These are phyloP conservation scores for Magnusiomyces ingens DNA, from an alignment of 1,139 yeast species.

Conservation along the genomic window DNA sequence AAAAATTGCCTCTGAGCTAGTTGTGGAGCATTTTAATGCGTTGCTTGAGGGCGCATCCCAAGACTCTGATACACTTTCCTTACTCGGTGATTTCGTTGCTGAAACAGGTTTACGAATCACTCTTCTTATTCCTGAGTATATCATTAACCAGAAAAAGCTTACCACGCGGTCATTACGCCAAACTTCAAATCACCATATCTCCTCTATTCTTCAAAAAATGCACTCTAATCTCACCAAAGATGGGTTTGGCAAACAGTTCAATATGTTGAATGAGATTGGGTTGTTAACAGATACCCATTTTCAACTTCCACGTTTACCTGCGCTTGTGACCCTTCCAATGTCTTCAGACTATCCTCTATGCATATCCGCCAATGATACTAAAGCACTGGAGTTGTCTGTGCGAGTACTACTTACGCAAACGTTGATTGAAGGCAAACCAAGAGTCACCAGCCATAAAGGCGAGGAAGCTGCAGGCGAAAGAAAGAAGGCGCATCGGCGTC, in stretches of 20 bases:
- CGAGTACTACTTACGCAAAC: neutral
- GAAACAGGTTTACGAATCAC: neutral
- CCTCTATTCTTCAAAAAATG: neutral
- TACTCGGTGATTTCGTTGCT: neutral
- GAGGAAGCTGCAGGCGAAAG: neutral
- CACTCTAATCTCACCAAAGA: neutral
- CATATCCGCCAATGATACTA: neutral
- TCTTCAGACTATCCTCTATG: neutral
- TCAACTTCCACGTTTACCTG: neutral
- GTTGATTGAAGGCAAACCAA: neutral
- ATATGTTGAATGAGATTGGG: neutral
- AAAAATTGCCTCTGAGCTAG: neutral
- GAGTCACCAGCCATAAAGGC: neutral
- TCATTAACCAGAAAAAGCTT: neutral
- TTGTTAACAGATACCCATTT: neutral
- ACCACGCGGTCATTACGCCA: neutral
- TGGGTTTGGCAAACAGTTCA: neutral
- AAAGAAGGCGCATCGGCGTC: neutral
- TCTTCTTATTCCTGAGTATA: conserved; percentile 2
- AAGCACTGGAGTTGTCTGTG: neutral
- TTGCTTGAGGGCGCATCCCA: too few species aligned
- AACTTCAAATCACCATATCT: neutral
- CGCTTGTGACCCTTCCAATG: neutral
- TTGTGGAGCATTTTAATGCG: neutral
- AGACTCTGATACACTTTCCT: too few species aligned